Base-by-base conservation (phyloP, 2,329 filamentous ascomycete genomes). In the Sporothrix curviconia region DNA sequence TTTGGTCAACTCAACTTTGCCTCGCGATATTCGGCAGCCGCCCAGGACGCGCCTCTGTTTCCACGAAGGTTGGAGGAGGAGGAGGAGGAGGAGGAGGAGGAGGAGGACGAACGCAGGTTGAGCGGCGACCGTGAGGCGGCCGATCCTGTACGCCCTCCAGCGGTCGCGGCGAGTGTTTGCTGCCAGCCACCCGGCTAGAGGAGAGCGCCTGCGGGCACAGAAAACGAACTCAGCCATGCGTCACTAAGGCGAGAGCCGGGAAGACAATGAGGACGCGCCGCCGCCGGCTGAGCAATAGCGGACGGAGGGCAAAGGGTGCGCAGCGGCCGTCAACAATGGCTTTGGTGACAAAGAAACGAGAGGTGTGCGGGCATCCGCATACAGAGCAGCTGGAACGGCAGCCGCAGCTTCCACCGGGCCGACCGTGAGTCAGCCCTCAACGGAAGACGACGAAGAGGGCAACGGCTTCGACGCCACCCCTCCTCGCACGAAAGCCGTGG, bases 21-120 rank as follows among this genome's bases (percentile, higher is more conserved):
- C 28, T 90, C 89, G 11, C 82, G 91, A 52, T 85, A 88, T 60
- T 82, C 87, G 4, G 78, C 82, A 50, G 78, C 83, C 44, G 77
- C 78, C 19, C 86, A 89, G 58, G 89, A 91, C 64, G 92, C 92
- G 9, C 94, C 94, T 56, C 78, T 99, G n/a, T n/a, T 97, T 99
- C 71, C 91, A 94, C 72, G 59, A 60, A 37, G 59, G n/a, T n/a
- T 49, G 61, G 92, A 96, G 67, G 59, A 62, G 12, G 58, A 59
- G 63, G 85, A 88, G 67, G 59, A 62, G 12, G 58, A 57, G 63
- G 85, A 88, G 60, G 91, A 96, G 71, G 90, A 95, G 67, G 90
- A 95, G 68, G 92, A 96, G 62, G 92, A 97, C 61, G 92, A 94
- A 69, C n/a, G n/a, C n/a, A n/a, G n/a, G 87, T 90, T 65, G 91